Percentiles rank a stretch among this genome's conserved stretches.
These are phyloP conservation scores for Arthrobotrys entomopaga DNA, from an alignment of 2,329 filamentous ascomycete genomes.

Conservation along the genomic window DNA sequence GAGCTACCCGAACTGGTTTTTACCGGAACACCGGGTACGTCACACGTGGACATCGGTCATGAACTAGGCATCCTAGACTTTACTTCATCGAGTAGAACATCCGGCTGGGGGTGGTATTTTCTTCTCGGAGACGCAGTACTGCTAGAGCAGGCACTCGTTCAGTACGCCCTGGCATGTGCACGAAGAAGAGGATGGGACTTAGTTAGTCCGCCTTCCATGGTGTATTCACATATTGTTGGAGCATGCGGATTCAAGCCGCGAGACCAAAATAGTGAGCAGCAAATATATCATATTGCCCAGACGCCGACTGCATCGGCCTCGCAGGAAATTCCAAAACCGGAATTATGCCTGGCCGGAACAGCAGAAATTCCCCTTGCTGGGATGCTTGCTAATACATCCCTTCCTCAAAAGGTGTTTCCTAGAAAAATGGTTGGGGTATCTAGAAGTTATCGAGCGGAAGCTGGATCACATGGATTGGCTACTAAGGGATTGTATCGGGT, in stretches of 20 bases:
- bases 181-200: slow-evolving; percentile 79
- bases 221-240: slow-evolving; percentile 88
- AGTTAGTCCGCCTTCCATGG: slow-evolving; percentile 85
- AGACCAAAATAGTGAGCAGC: slow-evolving; percentile 88
- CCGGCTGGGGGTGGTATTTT: slow-evolving; percentile 98
- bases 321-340: slow-evolving; percentile 69
- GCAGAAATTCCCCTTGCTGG: slow-evolving; percentile 94
- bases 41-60: slow-evolving; percentile 85
- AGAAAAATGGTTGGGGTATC: slow-evolving; percentile 83
- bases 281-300: slow-evolving; percentile 84
- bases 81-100: slow-evolving; percentile 78
- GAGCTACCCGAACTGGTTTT: slow-evolving; percentile 57
- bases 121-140: slow-evolving; percentile 89
- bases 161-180: slow-evolving; percentile 81
- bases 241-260: slow-evolving; percentile 95
- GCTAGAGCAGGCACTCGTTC: slow-evolving; percentile 91
- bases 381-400: slow-evolving; percentile 79
- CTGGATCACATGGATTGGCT: slow-evolving; percentile 85
- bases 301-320: slow-evolving; percentile 57
- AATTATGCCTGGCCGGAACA: slow-evolving; percentile 82
- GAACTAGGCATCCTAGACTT: slow-evolving; percentile 94
- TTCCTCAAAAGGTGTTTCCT: slow-evolving; percentile 75
- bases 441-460: slow-evolving; percentile 95
- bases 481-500: slow-evolving; percentile 96
- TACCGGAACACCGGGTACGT: slow-evolving; percentile 61